Percentiles rank a stretch among this genome's conserved stretches.
phyloP scores from a whole-genome alignment of 1,284 basidiomycete species.

The Fomitopsis palustris region DNA sequence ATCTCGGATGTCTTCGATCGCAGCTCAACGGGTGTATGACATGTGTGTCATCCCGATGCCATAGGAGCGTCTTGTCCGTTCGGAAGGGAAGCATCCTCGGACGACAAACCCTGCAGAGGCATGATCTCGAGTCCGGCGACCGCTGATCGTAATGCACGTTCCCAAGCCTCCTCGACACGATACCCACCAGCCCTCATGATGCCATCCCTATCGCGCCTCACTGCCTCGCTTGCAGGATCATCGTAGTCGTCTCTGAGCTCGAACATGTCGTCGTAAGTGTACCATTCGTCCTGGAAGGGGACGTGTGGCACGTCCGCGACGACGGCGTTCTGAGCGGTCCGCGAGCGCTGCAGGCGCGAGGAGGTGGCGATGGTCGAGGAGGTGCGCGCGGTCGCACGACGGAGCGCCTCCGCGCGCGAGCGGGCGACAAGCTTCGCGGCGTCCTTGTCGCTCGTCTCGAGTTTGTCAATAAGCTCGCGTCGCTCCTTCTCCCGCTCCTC shows the following conservation, averaged over 20 bases:
- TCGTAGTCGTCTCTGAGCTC: conserved; percentile 53
- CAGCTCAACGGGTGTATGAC: neutral
- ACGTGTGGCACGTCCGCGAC: conserved; percentile 76
- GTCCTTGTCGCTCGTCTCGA: conserved; percentile 72
- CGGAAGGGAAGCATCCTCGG: conserved; percentile 12
- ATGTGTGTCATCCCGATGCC: conserved; percentile 28
- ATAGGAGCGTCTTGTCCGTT: conserved; percentile 35
- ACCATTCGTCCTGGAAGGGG: conserved; percentile 70
- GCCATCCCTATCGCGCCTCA: conserved; percentile 72
- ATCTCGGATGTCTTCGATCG: neutral
- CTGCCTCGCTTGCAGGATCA: conserved; percentile 71
- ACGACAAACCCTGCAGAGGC: conserved; percentile 30
- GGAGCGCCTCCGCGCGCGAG: conserved; percentile 59
- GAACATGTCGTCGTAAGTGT: conserved; percentile 71
- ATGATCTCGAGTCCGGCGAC: conserved; percentile 71
- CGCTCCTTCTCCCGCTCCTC: conserved; percentile 73
- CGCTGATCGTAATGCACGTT: conserved; percentile 73
- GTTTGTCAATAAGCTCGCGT: conserved; percentile 74
- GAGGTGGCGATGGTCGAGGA: conserved; percentile 33
- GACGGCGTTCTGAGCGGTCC: conserved; percentile 53
- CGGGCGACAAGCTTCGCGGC: conserved; percentile 68
- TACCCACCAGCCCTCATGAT: conserved; percentile 87
- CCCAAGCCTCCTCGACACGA: conserved; percentile 81
- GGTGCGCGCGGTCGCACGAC: conserved; percentile 51
- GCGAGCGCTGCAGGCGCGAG: conserved; percentile 50